A percentile compares a stretch with the other conserved stretches of the same genome.
Conservation (phyloP, 2,329 filamentous ascomycete genomes). For the Talaromyces islandicus region DNA sequence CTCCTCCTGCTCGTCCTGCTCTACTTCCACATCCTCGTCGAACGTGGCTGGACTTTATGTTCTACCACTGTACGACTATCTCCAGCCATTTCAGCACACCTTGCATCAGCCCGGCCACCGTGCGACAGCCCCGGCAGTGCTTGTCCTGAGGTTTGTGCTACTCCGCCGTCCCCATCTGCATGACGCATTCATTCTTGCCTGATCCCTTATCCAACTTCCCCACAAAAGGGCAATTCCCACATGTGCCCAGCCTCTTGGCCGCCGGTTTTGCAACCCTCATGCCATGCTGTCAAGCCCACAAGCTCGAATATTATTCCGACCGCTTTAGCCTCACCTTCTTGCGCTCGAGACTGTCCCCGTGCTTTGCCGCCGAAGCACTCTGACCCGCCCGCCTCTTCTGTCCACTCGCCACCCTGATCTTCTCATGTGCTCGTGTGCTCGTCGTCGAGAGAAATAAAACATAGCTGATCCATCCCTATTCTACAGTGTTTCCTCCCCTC, state of each 20-base stretch:
- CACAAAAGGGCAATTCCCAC: background rate
- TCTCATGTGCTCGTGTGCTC: background rate
- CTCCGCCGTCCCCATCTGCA: slow-evolving; percentile 7
- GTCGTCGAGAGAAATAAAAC: background rate
- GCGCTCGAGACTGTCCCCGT: background rate
- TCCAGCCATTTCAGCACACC: background rate
- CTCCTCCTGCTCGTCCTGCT: background rate
- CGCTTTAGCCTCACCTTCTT: background rate
- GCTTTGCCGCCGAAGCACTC: background rate
- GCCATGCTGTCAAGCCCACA: background rate
- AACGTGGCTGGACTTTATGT: background rate
- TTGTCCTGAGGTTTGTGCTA: slow-evolving; percentile 14
- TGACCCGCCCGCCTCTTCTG: background rate
- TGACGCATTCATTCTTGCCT: slow-evolving; percentile 10
- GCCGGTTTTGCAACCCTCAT: background rate
- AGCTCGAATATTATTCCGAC: background rate
- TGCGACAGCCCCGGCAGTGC: slow-evolving; percentile 7
- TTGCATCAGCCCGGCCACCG: slow-evolving; percentile 3
- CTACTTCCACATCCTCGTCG: background rate
- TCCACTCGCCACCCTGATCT: background rate
- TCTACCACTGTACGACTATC: background rate
- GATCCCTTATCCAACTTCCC: background rate
- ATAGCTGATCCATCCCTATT: background rate
- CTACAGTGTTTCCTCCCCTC: background rate
- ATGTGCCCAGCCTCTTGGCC: background rate